Evolutionary conservation across 2,329 filamentous ascomycete species (phyloP).

Genomic region (Emmonsia crescens): DNA sequence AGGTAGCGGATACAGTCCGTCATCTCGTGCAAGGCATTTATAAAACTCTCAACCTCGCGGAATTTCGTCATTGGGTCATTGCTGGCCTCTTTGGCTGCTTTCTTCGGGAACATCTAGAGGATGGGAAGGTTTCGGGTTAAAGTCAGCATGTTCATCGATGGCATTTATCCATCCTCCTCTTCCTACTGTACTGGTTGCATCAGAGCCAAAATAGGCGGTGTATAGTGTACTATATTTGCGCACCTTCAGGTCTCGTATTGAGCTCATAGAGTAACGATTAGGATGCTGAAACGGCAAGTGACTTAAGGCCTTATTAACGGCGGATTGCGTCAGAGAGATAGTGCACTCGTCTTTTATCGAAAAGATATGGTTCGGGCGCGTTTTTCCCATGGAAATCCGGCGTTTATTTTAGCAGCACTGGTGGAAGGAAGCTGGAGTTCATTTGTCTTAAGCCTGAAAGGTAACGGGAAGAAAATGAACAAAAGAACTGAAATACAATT

Average conservation of each 20-base stretch:
- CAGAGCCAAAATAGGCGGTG: not conserved
- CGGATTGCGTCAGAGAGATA: not conserved
- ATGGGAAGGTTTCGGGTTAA: not conserved
- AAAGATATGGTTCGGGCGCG: not conserved
- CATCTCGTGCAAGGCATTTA: not conserved
- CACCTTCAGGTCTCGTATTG: not conserved
- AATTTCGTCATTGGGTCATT: not conserved
- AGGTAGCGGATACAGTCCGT: not conserved
- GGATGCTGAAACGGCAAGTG: not conserved
- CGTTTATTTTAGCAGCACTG: not conserved
- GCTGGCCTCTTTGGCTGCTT: not conserved
- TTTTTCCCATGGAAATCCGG: not conserved
- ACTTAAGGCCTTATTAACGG: not conserved
- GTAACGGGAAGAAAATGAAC: not conserved
- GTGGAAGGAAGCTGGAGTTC: not conserved
- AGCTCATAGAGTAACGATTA: not conserved
- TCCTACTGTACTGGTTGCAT: not conserved
- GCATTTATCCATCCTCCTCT: not conserved
- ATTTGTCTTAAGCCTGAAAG: not conserved
- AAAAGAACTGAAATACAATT: not conserved
- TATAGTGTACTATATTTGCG: not conserved
- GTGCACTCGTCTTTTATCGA: not conserved
- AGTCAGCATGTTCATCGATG: not conserved
- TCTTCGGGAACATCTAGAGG: not conserved
- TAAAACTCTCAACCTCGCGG: not conserved